A percentile compares a stretch with the other conserved stretches of the same genome.
phyloP scores from a whole-genome alignment of 2,329 filamentous ascomycete genomes.

The Trichoderma hamatum region DNA sequence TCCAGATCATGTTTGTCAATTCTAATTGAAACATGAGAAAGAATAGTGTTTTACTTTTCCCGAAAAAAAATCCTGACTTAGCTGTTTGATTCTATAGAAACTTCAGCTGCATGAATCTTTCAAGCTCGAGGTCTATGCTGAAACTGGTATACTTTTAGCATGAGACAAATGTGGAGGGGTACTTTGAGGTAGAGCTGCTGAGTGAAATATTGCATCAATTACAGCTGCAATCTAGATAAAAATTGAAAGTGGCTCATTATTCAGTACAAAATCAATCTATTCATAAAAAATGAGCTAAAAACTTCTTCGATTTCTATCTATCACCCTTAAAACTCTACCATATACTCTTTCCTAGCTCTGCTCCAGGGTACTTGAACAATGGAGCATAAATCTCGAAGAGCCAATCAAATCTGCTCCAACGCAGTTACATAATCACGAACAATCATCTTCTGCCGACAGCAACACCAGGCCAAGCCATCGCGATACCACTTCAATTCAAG shows the following conservation, averaged over 20 bases:
- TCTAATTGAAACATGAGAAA: not conserved
- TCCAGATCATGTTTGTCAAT: not conserved
- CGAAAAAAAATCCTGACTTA: not conserved
- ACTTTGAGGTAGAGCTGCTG: not conserved
- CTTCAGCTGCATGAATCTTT: not conserved
- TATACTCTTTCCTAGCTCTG: not conserved
- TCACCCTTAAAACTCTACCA: not conserved
- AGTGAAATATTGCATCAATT: not conserved
- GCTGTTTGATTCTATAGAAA: not conserved
- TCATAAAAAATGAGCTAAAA: not conserved
- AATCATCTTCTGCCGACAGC: slow-evolving; percentile 28
- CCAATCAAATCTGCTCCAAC: not conserved
- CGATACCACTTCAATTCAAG: slow-evolving; percentile 27
- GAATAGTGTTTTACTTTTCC: not conserved
- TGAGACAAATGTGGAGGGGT: not conserved
- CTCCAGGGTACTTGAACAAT: slow-evolving; percentile 9
- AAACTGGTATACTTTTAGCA: not conserved
- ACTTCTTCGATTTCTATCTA: not conserved
- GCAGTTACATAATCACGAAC: slow-evolving; percentile 30
- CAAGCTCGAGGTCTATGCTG: not conserved
- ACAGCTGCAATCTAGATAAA: not conserved
- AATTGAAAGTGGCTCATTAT: not conserved
- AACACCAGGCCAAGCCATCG: slow-evolving; percentile 34
- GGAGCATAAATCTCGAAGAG: not conserved
- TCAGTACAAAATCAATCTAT: not conserved